Evolutionary conservation across 2,329 filamentous ascomycete genomes (phyloP).

Genomic region (Ophiostoma quercus): DNA sequence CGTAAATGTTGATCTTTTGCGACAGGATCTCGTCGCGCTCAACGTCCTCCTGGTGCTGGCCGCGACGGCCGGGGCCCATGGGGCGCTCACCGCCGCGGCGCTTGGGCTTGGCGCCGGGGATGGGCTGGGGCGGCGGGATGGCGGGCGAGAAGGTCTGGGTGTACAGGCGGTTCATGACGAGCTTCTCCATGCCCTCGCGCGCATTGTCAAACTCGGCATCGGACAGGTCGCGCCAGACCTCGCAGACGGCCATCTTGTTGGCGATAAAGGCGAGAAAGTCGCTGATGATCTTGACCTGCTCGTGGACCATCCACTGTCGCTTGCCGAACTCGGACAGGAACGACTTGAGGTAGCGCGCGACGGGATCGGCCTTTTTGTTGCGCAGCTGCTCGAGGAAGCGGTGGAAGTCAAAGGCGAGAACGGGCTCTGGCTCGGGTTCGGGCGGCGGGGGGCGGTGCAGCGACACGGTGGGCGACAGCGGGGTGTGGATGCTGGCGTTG

Average conservation of each 20-base stretch:
- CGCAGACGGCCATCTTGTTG: conserved; percentile 96
- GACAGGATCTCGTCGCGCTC: conserved; percentile 93
- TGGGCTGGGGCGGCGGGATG: conserved; percentile 73
- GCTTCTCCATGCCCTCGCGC: conserved; percentile 96
- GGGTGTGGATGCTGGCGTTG: conserved; percentile 29
- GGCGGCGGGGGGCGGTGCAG: conserved; percentile 63
- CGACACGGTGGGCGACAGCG: conserved; percentile 46
- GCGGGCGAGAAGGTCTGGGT: conserved; percentile 93
- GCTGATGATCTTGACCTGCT: conserved; percentile 97
- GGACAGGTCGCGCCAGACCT: conserved; percentile 92
- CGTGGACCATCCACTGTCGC: conserved; percentile 98
- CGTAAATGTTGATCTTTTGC: conserved; percentile 95
- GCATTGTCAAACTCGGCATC: conserved; percentile 98
- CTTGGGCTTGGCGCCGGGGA: conserved; percentile 62
- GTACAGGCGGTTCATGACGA: conserved; percentile 97
- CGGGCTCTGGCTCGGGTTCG: conserved; percentile 71
- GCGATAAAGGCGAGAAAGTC: conserved; percentile 96
- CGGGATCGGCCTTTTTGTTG: conserved; percentile 95
- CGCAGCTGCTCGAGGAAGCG: conserved; percentile 92
- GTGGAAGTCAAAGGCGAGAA: conserved; percentile 93
- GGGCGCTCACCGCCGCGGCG: conserved; percentile 62
- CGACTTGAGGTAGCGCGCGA: conserved; percentile 90
- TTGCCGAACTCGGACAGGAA: conserved; percentile 94
- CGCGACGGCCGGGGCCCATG: conserved; percentile 75
- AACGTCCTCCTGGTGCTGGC: conserved; percentile 96